Conservation (phyloP, 768 basidiomycete species). For the Boletus reticulatus region DNA sequence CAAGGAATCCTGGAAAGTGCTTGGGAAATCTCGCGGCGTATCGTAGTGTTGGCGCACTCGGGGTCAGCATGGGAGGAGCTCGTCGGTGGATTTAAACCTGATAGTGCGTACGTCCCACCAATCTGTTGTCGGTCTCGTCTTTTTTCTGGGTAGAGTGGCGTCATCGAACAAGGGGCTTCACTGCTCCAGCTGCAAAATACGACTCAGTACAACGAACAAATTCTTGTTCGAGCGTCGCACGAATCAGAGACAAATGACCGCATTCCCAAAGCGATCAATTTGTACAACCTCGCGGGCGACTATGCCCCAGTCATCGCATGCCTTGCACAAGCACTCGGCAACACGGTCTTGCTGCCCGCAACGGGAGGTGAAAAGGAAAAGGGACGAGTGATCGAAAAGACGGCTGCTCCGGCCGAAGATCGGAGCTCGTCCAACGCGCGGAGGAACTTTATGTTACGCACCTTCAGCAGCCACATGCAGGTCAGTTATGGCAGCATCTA, state of each 20-base stretch:
- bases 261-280: conserved; percentile 85
- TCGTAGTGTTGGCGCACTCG: conserved; percentile 74
- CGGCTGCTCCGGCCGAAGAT: conserved; percentile 46
- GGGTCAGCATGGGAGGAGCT: conserved; percentile 92
- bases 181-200: conserved; percentile 70
- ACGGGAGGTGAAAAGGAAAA: conserved; percentile 56
- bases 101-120: conserved; percentile 77
- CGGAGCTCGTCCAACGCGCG: conserved; percentile 45
- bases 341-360: conserved; percentile 65
- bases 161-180: conserved; percentile 79
- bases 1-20: conserved; percentile 79
- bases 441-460: conserved; percentile 60
- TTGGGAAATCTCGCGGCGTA: conserved; percentile 76
- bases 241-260: conserved; percentile 83
- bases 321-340: conserved; percentile 84
- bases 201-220: conserved; percentile 72
- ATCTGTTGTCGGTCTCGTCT: not conserved
- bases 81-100: conserved; percentile 87
- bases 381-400: conserved; percentile 63
- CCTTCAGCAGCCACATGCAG: conserved; percentile 73
- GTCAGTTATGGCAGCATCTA: conserved; percentile 37
- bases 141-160: conserved; percentile 60
- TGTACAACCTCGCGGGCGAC: conserved; percentile 93
- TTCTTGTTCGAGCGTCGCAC: conserved; percentile 79
- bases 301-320: conserved; percentile 85